Evolutionary conservation across 208 protist species (phyloP).

Genomic region (Zelonia costaricensis): DNA sequence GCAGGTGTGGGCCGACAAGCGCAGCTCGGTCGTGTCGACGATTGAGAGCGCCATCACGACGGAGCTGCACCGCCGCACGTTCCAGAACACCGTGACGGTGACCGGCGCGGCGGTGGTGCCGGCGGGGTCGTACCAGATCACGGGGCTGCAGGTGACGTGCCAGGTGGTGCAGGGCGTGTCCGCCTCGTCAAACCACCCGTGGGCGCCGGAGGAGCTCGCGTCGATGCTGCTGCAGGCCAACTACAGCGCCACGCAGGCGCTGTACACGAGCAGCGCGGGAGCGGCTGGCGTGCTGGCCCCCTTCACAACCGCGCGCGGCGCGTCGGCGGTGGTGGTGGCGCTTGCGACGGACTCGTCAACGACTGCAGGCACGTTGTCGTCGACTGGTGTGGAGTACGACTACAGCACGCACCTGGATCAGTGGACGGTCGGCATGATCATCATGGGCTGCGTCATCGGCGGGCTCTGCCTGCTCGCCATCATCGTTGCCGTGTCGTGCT

Average conservation of each 20-base stretch:
- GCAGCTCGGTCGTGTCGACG: neutral
- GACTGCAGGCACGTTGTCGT: constrained; percentile 3
- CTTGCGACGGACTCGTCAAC: neutral
- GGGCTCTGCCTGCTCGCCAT: constrained; percentile 24
- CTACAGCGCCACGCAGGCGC: constrained; percentile 17
- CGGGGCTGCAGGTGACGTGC: constrained; percentile 18
- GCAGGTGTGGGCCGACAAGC: constrained; percentile 4
- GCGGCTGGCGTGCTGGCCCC: neutral
- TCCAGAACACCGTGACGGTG: constrained; percentile 2
- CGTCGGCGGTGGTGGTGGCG: neutral
- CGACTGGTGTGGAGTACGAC: constrained; percentile 15
- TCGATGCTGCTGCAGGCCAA: constrained; percentile 23
- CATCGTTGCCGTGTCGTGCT: constrained; percentile 9
- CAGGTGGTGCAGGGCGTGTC: constrained; percentile 23
- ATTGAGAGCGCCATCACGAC: constrained; percentile 2
- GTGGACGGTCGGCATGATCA: constrained; percentile 26
- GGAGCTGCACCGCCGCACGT: neutral
- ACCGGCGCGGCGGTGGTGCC: constrained; percentile 3
- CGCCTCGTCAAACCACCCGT: neutral
- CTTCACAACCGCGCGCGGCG: too few relatives aligned
- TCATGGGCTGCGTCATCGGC: constrained; percentile 30
- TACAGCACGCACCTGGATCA: constrained; percentile 6
- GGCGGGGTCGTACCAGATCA: neutral
- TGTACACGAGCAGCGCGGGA: constrained; percentile 11
- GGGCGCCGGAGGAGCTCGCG: constrained; percentile 4